Base-by-base conservation (phyloP, 441 rosid species). In the Geranium incanum region DNA sequence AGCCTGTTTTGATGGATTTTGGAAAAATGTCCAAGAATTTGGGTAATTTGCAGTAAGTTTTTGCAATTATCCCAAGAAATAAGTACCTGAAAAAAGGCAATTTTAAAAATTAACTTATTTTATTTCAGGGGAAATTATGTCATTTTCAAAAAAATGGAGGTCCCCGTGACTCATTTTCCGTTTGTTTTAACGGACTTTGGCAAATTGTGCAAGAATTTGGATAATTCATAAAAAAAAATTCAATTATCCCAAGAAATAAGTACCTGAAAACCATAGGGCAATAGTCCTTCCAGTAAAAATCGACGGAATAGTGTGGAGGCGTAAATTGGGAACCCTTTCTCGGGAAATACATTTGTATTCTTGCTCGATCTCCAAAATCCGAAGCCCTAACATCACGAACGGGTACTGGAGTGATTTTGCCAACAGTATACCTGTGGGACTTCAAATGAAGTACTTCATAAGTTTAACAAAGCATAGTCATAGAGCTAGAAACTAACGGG, bases 181-280 rank as follows among this genome's bases (percentile, higher is more conserved):
- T 28, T 28, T 28, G 33, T 28, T 28, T 28, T 28, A 2, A 28
- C 33, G 0, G 33, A 28, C 33, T 28, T 28, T 28, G 33, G 33
- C 33, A 28, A 28, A 28, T 28, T 28, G 33, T 28, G 33, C 33
- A 28, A 28, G 33, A 28, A 28, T 28, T 28, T 28, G 33, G 33
- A 28, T 28, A 28, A 28, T 28, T 28, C 33, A 28, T 28, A 28
- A 2, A 28, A 28, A 28, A 28, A 28, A 28, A 28, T 28, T 28
- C 33, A 28, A 28, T 28, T 28, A 28, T 28, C 33, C 33, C 33
- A 11, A 48, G 4, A 48, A 48, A 48, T 12, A 48, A 9, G 4
- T 48, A 95, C 99, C 99, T 92, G 86, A 95, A 95, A 81, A 92
- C 99, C 99, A 92, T 92, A 50, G 99, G 99, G 79, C 97, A 90